Conservation (phyloP, 1,284 basidiomycete species). For the Limonomyces culmigenus region DNA sequence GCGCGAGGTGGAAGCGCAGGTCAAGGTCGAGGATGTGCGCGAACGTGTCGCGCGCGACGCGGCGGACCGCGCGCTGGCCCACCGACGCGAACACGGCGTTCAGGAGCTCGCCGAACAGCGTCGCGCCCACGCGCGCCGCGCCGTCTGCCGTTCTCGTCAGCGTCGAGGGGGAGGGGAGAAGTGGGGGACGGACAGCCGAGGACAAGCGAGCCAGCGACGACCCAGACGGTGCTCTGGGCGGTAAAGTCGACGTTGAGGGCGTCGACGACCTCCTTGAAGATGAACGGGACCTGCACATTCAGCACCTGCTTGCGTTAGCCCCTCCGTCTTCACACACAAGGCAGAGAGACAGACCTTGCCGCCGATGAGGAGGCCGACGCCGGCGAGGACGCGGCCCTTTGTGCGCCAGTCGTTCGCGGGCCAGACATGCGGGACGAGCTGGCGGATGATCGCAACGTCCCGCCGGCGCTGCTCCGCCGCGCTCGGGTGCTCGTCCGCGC, state of each 20-base stretch:
- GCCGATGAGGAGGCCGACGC: slow-evolving; percentile 65
- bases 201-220: slow-evolving; percentile 78
- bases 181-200: slow-evolving; percentile 61
- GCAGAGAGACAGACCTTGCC: slow-evolving; percentile 53
- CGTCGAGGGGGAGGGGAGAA: neutral
- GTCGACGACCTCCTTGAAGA: slow-evolving; percentile 92
- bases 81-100: slow-evolving; percentile 97
- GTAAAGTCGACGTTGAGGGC: slow-evolving; percentile 74
- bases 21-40: slow-evolving; percentile 85
- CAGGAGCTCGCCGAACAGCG: slow-evolving; percentile 80
- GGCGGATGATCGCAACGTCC: slow-evolving; percentile 54
- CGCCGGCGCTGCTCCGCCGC: slow-evolving; percentile 37
- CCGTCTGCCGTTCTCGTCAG: slow-evolving; percentile 46
- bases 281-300: slow-evolving; percentile 93
- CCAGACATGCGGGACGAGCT: slow-evolving; percentile 54
- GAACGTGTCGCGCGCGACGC: slow-evolving; percentile 84
- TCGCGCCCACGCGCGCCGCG: slow-evolving; percentile 77
- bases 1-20: slow-evolving; percentile 81
- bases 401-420: slow-evolving; percentile 64
- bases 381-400: slow-evolving; percentile 65
- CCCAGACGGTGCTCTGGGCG: slow-evolving; percentile 72
- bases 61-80: slow-evolving; percentile 81
- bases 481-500: neutral
- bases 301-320: slow-evolving; percentile 34
- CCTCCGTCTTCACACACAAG: slow-evolving; percentile 1